Base-by-base conservation (phyloP, 148 eudicot species). In the Camellia lanceoleosa region DNA sequence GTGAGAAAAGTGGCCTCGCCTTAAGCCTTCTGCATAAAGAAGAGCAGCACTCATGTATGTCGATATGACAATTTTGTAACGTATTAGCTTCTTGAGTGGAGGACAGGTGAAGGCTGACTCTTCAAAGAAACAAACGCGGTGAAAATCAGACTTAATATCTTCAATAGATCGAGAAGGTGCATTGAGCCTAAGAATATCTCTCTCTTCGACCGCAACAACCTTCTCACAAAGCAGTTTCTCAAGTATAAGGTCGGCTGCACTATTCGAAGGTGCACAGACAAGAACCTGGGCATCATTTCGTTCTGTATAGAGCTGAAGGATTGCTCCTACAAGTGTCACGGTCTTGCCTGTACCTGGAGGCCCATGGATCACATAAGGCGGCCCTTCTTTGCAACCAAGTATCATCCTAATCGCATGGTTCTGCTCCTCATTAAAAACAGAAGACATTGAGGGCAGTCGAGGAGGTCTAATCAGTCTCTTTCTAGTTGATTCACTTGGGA, bases 261-360 rank as follows among this genome's bases (percentile, higher is more conserved):
- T 86, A 76, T 96, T 96, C 69, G 99, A 96, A 84, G 99, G 88
- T 64, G 99, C 98, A 84, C 99, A 96, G 8, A 94, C 89, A 30
- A 96, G 85, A 71, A 95, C 78, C 44, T 78, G 83, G 23, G 88
- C 56, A 73, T 42, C 58, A 58, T 59, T 88, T 30, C 75, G 71
- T 5, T 65, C 59, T 63, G 12, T 78, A 64, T 92, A 92, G 19
- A 96, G 79, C 80, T 96, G 98, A 59, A 94, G 91, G 80, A 96
- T 87, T 63, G 88, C 88, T 82, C 94, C 98, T 10, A 94, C 89
- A 0, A 96, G 85, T 44, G 99, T 96, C 87, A 84, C 83, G 0
- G 99, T 94, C 80, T 96, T 96, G 20, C 99, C 99, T 41, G 99
- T 96, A 58, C 99, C 99, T 9, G 99, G 99, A 59, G 99, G 99